Evolutionary conservation across 805 yeast species (phyloP).

Genomic region (Brettanomyces naardenensis): DNA sequence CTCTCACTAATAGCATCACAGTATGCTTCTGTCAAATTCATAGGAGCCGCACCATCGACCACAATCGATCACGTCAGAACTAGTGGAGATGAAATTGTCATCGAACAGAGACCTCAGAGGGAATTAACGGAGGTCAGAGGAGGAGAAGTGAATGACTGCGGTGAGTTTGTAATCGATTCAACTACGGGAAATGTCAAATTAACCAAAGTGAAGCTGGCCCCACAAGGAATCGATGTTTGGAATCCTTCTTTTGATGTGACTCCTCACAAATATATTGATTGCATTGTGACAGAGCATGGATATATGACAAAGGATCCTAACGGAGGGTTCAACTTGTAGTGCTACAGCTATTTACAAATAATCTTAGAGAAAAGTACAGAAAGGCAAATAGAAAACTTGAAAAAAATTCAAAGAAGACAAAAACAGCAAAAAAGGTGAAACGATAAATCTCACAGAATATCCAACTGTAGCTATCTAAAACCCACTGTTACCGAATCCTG

Average conservation of each 20-base stretch:
- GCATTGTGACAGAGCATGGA: conserved; percentile 79
- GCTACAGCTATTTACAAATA: neutral
- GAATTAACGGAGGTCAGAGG: conserved; percentile 80
- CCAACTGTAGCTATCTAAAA: conserved; percentile 17
- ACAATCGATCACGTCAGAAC: conserved; percentile 68
- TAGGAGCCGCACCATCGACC: conserved; percentile 93
- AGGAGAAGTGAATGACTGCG: conserved; percentile 32
- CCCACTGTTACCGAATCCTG: conserved; percentile 55
- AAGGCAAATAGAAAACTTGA: conserved; percentile 5
- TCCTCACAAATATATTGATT: conserved; percentile 74
- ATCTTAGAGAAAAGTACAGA: neutral
- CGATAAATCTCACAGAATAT: neutral
- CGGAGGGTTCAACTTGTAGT: conserved; percentile 38
- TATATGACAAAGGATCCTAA: conserved; percentile 39
- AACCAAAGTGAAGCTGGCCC: conserved; percentile 68
- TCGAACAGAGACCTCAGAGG: conserved; percentile 78
- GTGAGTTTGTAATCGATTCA: conserved; percentile 22
- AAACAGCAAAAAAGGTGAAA: neutral
- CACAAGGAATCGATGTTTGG: conserved; percentile 83
- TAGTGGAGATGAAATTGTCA: conserved; percentile 67
- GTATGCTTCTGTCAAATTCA: conserved; percentile 64
- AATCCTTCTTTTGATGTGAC: conserved; percentile 96
- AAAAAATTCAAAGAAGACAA: conserved; percentile 1
- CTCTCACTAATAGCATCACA: conserved; percentile 64
- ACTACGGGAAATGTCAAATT: conserved; percentile 17